Evolutionary conservation across 192 early-diverging fungal species (phyloP), one percentile per base, ranked within the genome.

Genomic region (Obelidium mucronatum): DNA sequence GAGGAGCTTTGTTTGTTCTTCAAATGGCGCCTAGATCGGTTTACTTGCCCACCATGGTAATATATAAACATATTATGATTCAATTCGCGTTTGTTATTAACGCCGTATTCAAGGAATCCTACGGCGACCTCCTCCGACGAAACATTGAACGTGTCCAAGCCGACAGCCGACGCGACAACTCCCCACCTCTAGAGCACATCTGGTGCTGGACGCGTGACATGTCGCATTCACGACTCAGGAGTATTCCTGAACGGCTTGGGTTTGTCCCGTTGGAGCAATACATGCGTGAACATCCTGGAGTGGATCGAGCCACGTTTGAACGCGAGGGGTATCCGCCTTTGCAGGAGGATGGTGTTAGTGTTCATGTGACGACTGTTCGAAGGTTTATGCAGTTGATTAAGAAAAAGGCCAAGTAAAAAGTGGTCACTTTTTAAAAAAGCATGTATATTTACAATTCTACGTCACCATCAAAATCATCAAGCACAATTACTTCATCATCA

Each of bases 1-100:
- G 67, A 17, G 66, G 78, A 58, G 44, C 78, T 17, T 39, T 83
- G 17, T 83, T 83, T 48, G 53, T 80, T 31, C 67, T 79, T 37
- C 82, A 83, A 73, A 83, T 83, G 78, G 78, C 82, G 5, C 82
- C 82, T 4, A 54, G 82, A 31, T 75, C 72, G 31, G 76, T 83
- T 15, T 83, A 78, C 67, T 36, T 80, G 24, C 77, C 77, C 33
- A 79, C 82, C 22, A 80, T 75, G 79, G 72, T 74, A 28, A 74
- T 33, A 36, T n/a, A 44, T 48, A 42, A 24, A 35, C 15, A 6
- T 26, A 35, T 2, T 33, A 55, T 66, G 1, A 34, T 76, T 54
- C 26, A 4, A 15, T 31, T n/a, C 39, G 17, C 17, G 24, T 31
- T 31, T 58, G 22, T 26, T 58, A 58, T 8, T 6, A 58, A 58